Base-by-base conservation (phyloP, 2,329 filamentous ascomycete genomes). In the Apiospora koreana region DNA sequence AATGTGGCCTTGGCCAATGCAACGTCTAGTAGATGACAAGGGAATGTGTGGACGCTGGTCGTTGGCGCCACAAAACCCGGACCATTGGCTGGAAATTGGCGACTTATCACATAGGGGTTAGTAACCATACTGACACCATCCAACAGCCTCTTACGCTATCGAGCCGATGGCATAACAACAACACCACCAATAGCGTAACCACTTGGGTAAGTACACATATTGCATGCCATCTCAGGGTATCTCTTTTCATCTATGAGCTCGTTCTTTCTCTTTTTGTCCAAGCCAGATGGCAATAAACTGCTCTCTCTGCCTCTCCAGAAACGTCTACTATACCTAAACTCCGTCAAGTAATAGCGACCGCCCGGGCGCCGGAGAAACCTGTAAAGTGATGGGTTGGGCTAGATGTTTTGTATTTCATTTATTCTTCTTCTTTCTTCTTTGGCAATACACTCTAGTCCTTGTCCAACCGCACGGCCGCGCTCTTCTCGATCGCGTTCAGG, bases 391-490 rank as follows among this genome's bases (percentile, higher is more conserved):
- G 28, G 10, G 25, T 28, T 58, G 14, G 14, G 31, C 50, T 43
- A 43, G 12, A 43, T 43, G 3, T 43, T 43, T 43, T 16, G 14
- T 12, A 43, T 50, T 50, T 50, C 25, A 25, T 28, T 35, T 58
- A 21, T 58, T 43, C 14, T 45, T 28, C 41, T 45, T 45, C 9
- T 16, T 25, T 25, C 8, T 18, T 2, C 38, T 42, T n/a, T 21
- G 12, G 31, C 8, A 43, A 43, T 12, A 12, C 6, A 54, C 38
- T 68, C 65, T 90, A 95, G 76, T 94, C 89, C 85, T 94, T 95
- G 77, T 97, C 93, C 80, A 98, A 85, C 81, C 95, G 88, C 72
- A 98, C 95, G 25, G 95, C 96, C 14, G 95, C 91, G 82, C 97
- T 98, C 75, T 87, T 91, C 85, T 97, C 92, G 75, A 99, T 94